These are phyloP conservation scores for Prillingera fragicola DNA, from an alignment of 1,284 basidiomycete genomes.

Conservation along the genomic window DNA sequence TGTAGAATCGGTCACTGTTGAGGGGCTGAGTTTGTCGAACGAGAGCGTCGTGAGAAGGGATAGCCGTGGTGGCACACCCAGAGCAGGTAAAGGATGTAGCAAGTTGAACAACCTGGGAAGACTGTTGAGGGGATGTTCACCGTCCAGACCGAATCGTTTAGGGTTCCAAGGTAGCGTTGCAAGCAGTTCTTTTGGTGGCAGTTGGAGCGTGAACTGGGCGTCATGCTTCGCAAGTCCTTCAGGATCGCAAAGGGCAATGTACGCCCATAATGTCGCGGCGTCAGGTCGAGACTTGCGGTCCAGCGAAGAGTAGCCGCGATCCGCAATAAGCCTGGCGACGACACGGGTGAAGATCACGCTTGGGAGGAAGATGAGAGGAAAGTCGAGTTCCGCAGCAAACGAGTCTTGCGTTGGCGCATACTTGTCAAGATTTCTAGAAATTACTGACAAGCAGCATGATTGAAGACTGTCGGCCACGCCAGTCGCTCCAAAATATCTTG, in stretches of 20 bases:
- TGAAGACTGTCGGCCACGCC: conserved; percentile 19
- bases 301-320: conserved; percentile 1
- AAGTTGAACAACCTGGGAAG: conserved; percentile 25
- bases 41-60: conserved; percentile 35
- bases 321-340: conserved; percentile 18
- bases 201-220: conserved; percentile 19
- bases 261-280: conserved; percentile 38
- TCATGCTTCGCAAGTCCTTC: conserved; percentile 4
- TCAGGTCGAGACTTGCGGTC: conserved; percentile 24
- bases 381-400: conserved; percentile 18
- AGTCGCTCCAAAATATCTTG: not conserved
- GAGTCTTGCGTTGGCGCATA: conserved; percentile 18
- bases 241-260: conserved; percentile 23
- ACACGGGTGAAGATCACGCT: conserved; percentile 21
- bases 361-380: too few relatives aligned
- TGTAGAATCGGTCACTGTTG: conserved; percentile 25
- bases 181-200: conserved; percentile 19
- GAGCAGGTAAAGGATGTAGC: too few relatives aligned
- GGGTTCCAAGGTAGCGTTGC: conserved; percentile 19
- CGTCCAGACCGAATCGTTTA: conserved; percentile 3
- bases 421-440: conserved; percentile 31
- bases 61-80: not conserved
- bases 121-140: conserved; percentile 27
- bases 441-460: conserved; percentile 23
- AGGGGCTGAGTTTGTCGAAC: conserved; percentile 22